Conservation (phyloP, 768 basidiomycete species). For the Kwoniella sp. region DNA sequence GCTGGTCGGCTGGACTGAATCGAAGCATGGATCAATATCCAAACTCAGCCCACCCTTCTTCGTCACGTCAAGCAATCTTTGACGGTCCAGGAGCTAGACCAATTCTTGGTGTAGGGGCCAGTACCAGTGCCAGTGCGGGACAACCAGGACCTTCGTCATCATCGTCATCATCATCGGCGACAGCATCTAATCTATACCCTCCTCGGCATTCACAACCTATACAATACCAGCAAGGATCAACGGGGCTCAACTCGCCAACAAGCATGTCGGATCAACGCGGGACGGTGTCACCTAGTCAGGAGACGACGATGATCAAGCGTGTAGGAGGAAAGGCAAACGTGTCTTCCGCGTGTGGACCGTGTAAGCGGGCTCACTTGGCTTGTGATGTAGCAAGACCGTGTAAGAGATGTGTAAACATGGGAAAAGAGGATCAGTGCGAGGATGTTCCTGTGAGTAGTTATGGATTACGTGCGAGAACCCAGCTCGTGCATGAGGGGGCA, state of each 20-base stretch:
- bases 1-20: no score
- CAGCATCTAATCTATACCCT: neutral
- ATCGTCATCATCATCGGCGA: neutral
- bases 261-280: slow-evolving; percentile 17
- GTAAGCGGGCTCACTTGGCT: slow-evolving; percentile 48
- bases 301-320: slow-evolving; percentile 25
- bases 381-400: slow-evolving; percentile 48
- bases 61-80: slow-evolving; percentile 17
- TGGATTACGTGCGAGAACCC: no score
- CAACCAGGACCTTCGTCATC: slow-evolving; percentile 13
- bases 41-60: neutral
- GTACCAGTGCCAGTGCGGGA: neutral
- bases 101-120: slow-evolving; percentile 8
- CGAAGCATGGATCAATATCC: slow-evolving; percentile 13
- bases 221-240: neutral
- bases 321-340: slow-evolving; percentile 47
- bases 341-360: slow-evolving; percentile 45
- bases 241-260: slow-evolving; percentile 9
- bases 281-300: slow-evolving; percentile 21
- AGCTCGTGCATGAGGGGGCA: no score
- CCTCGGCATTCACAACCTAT: neutral
- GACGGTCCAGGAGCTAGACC: slow-evolving; percentile 30
- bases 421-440: slow-evolving; percentile 45
- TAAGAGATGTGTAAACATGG: slow-evolving; percentile 45
- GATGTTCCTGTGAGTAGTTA: slow-evolving; percentile 48